These are phyloP conservation scores for Debaryomyces psychrophilus DNA, from an alignment of 1,139 yeast genomes.

Conservation along the genomic window DNA sequence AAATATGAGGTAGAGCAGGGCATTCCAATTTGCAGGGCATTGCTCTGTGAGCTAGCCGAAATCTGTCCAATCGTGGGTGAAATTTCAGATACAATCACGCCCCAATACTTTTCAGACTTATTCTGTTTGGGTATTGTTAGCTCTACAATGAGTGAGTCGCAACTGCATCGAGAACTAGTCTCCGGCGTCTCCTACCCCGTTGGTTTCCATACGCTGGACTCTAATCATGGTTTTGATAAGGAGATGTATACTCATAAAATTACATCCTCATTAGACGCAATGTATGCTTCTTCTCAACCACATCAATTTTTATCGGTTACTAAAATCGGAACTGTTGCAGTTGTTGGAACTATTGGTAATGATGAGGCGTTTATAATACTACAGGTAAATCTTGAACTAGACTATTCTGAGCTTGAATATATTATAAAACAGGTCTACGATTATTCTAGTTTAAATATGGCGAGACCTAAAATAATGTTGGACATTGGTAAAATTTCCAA, in stretches of 20 bases:
- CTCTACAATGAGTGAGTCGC: conserved; percentile 43
- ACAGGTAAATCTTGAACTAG: conserved; percentile 23
- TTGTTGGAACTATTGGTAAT: conserved; percentile 50
- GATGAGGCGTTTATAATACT: conserved; percentile 46
- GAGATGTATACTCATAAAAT: conserved; percentile 30
- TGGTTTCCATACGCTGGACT: conserved; percentile 39
- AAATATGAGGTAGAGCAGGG: conserved; percentile 44
- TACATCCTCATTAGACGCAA: conserved; percentile 43
- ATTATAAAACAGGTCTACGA: conserved; percentile 24
- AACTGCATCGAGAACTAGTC: conserved; percentile 48
- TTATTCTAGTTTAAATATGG: conserved; percentile 20
- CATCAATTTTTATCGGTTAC: conserved; percentile 50
- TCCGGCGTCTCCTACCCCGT: conserved; percentile 51
- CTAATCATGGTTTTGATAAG: conserved; percentile 23
- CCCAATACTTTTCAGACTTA: conserved; percentile 50
- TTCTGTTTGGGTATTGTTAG: conserved; percentile 43
- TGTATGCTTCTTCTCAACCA: conserved; percentile 40
- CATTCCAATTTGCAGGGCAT: conserved; percentile 41
- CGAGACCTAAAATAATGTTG: conserved; percentile 30
- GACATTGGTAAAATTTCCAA: conserved; percentile 33
- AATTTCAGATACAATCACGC: conserved; percentile 47
- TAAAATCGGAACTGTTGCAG: conserved; percentile 47
- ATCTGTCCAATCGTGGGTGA: conserved; percentile 44
- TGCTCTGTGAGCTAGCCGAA: conserved; percentile 38
- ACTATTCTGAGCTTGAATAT: conserved; percentile 19